Evolutionary conservation across 176 grass and related monocot species (phyloP).

Genomic region (Triticum urartu): DNA sequence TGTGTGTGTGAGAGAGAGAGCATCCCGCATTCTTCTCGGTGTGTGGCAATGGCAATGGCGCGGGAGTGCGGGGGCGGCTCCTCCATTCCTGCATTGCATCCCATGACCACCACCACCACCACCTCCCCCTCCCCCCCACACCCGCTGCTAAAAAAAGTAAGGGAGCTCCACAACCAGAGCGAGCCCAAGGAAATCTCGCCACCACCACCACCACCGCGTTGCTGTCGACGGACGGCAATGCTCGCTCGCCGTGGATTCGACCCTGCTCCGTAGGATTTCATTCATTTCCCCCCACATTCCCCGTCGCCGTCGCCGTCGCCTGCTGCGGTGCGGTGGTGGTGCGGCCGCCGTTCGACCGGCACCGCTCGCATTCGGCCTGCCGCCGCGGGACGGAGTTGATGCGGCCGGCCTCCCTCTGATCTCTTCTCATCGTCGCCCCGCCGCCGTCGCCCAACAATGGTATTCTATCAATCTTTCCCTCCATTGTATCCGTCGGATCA

Average conservation of each 20-base stretch:
- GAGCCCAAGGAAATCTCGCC: not conserved
- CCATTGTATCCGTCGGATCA: not conserved
- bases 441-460: not conserved
- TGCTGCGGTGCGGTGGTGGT: not conserved
- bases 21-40: not conserved
- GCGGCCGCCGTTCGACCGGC: not conserved
- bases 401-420: not conserved
- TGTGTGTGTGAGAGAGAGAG: not conserved
- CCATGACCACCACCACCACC: not conserved
- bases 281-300: not conserved
- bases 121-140: not conserved
- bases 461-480: not conserved
- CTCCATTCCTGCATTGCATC: not conserved
- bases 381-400: not conserved
- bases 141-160: slow-evolving; percentile 26
- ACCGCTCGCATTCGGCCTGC: not conserved
- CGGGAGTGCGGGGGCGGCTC: not conserved
- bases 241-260: not conserved
- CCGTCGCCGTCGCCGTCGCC: not conserved
- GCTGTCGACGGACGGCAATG: not conserved
- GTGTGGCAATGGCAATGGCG: not conserved
- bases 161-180: not conserved
- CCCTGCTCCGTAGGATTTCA: not conserved
- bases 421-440: not conserved
- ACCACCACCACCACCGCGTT: not conserved